These are phyloP conservation scores for Salicornia ramosissima DNA, from an alignment of 148 eudicot species.

Conservation along the genomic window DNA sequence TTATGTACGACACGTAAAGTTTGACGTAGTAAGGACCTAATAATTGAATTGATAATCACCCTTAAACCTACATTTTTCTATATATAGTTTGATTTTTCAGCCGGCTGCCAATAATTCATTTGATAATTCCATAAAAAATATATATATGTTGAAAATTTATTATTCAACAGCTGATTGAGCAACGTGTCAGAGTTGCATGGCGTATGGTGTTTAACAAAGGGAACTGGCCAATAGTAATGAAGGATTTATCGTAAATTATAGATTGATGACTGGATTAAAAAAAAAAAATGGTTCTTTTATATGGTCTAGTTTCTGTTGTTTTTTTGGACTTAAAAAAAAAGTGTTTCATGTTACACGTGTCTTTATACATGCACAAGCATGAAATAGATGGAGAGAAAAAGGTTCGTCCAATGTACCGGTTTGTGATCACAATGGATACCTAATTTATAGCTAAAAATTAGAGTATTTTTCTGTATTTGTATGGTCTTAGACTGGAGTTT, in stretches of 20 bases:
- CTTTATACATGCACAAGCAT: too few relatives aligned
- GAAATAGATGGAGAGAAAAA: too few relatives aligned
- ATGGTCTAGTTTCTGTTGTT: too few relatives aligned
- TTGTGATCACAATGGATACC: too few relatives aligned
- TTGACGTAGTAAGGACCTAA: conserved; percentile 2
- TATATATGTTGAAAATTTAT: too few relatives aligned
- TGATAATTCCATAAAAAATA: neutral
- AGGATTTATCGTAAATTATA: neutral
- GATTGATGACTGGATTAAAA: neutral
- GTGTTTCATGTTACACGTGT: too few relatives aligned
- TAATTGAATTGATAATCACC: conserved; percentile 14
- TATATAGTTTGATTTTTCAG: neutral
- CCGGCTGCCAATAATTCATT: conserved; percentile 7
- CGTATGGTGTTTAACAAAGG: neutral
- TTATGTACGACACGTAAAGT: neutral
- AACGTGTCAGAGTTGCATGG: conserved; percentile 1
- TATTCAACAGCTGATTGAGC: neutral
- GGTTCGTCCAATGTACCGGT: too few relatives aligned
- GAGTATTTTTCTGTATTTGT: too few relatives aligned
- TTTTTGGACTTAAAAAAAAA: too few relatives aligned
- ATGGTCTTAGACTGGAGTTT: too few relatives aligned
- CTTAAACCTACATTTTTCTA: neutral
- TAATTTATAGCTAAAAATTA: too few relatives aligned
- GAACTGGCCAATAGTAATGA: neutral
- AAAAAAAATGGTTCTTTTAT: neutral